Conservation (phyloP, 768 basidiomycete species). For the Trametes meyenii region DNA sequence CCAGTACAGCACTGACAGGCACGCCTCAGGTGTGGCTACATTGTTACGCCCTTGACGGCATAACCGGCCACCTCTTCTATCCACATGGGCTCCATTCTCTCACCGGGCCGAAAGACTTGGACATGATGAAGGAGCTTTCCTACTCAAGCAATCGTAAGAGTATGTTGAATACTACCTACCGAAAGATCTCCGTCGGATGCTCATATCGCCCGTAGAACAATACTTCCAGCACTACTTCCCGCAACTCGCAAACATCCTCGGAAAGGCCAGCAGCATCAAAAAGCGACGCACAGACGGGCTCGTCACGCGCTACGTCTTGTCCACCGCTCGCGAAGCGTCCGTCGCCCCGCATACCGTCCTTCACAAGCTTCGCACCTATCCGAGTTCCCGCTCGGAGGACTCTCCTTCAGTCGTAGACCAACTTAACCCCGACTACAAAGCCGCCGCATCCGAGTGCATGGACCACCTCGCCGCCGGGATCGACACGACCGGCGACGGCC, state of each 20-base stretch:
- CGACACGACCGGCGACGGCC: slow-evolving; percentile 30
- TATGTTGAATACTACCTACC: neutral
- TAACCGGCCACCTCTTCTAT: slow-evolving; percentile 27
- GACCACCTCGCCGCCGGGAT: slow-evolving; percentile 28
- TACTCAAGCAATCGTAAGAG: slow-evolving; percentile 16
- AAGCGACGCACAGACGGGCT: slow-evolving; percentile 7
- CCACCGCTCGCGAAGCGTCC: slow-evolving; percentile 7
- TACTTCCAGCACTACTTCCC: slow-evolving; percentile 24
- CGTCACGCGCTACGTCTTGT: slow-evolving; percentile 20
- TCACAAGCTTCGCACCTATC: slow-evolving; percentile 21
- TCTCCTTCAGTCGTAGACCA: too few species aligned
- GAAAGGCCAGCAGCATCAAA: neutral
- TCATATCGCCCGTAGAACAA: slow-evolving; percentile 5
- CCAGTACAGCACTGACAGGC: neutral
- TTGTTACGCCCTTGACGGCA: slow-evolving; percentile 27
- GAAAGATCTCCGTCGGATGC: neutral
- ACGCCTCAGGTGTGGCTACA: slow-evolving; percentile 15
- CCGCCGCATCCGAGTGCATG: slow-evolving; percentile 27
- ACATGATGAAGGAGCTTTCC: slow-evolving; percentile 24
- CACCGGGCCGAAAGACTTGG: slow-evolving; percentile 13
- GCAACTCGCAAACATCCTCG: neutral
- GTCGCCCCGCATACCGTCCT: slow-evolving; percentile 26
- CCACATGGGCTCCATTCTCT: slow-evolving; percentile 21
- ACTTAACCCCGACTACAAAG: slow-evolving; percentile 1
- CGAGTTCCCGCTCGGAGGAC: neutral